These are phyloP conservation scores for Trichomonascus vanleenenianus DNA, from an alignment of 805 yeast species.

Conservation along the genomic window DNA sequence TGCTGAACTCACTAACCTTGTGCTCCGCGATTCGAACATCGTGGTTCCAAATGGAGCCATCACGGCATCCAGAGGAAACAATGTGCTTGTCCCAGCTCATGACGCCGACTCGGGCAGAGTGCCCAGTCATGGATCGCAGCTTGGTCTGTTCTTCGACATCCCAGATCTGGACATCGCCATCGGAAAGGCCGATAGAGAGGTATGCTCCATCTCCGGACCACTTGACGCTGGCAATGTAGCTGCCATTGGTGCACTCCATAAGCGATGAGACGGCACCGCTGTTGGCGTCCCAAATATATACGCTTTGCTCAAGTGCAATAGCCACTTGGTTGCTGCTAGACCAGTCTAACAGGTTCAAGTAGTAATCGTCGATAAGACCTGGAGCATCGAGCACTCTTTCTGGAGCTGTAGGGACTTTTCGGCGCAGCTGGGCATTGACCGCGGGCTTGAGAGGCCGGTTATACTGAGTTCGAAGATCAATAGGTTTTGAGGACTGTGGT, in stretches of 20 bases:
- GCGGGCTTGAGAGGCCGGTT: slow-evolving; percentile 29
- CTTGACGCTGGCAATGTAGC: slow-evolving; percentile 58
- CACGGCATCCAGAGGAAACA: slow-evolving; percentile 78
- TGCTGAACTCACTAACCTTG: slow-evolving; percentile 48
- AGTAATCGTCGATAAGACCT: slow-evolving; percentile 87
- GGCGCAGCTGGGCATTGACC: slow-evolving; percentile 26
- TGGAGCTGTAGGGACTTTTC: slow-evolving; percentile 80
- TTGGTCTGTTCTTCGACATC: slow-evolving; percentile 73
- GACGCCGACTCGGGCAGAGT: slow-evolving; percentile 70
- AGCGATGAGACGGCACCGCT: slow-evolving; percentile 69
- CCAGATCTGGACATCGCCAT: slow-evolving; percentile 88
- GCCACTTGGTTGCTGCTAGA: slow-evolving; percentile 74
- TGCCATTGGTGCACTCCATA: slow-evolving; percentile 40
- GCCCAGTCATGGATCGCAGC: slow-evolving; percentile 69
- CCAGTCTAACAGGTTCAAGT: slow-evolving; percentile 82
- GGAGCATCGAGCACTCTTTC: slow-evolving; percentile 95
- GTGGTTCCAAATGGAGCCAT: slow-evolving; percentile 77
- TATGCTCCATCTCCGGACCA: slow-evolving; percentile 93
- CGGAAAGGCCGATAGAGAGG: slow-evolving; percentile 72
- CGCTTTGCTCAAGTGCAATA: slow-evolving; percentile 74
- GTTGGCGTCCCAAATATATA: slow-evolving; percentile 89
- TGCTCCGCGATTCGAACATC: slow-evolving; percentile 86
- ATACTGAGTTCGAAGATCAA: slow-evolving; percentile 30
- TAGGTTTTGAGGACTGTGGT: slow-evolving; percentile 45
- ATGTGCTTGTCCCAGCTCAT: slow-evolving; percentile 80